These are phyloP conservation scores for Psilocybe subaeruginosa DNA, from an alignment of 768 basidiomycete genomes.

Conservation along the genomic window DNA sequence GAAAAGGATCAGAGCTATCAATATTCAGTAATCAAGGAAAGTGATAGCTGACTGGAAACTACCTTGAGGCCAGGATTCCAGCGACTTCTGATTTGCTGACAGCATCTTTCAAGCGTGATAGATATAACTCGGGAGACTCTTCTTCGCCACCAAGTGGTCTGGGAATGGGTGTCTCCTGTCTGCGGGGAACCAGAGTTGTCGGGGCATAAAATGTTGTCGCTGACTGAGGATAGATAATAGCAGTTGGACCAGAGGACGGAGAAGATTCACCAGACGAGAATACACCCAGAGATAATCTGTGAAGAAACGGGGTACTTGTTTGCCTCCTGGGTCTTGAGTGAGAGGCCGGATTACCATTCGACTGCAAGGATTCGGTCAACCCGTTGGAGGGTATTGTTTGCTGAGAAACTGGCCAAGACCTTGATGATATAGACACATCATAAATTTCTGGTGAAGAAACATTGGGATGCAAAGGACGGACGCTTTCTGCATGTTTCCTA, in stretches of 20 bases:
- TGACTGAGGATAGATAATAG: conserved; percentile 20
- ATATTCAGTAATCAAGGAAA: conserved; percentile 5
- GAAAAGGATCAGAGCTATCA: conserved; percentile 69
- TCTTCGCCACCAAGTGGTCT: conserved; percentile 49
- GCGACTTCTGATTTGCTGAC: conserved; percentile 83
- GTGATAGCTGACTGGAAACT: conserved; percentile 15
- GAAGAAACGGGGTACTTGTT: conserved; percentile 72
- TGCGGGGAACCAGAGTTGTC: conserved; percentile 38
- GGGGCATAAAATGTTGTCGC: conserved; percentile 9
- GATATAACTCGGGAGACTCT: conserved; percentile 74
- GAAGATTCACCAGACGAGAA: conserved; percentile 48
- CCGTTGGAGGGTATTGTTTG: neutral
- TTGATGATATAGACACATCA: neutral
- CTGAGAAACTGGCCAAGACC: neutral
- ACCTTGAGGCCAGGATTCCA: conserved; percentile 83
- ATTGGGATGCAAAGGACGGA: conserved; percentile 1
- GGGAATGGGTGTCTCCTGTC: conserved; percentile 44
- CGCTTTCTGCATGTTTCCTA: conserved; percentile 4
- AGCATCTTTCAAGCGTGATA: conserved; percentile 61
- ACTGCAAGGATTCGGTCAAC: neutral
- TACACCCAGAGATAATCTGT: conserved; percentile 69
- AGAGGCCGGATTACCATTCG: conserved; percentile 1
- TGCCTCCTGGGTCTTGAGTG: conserved; percentile 40
- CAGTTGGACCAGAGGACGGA: conserved; percentile 26
- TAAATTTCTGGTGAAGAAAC: conserved; percentile 6